A percentile compares a stretch with the other conserved stretches of the same genome.
These are phyloP conservation scores for Cladosporium austrohemisphaericum DNA, from an alignment of 2,329 filamentous ascomycete species.

Conservation along the genomic window DNA sequence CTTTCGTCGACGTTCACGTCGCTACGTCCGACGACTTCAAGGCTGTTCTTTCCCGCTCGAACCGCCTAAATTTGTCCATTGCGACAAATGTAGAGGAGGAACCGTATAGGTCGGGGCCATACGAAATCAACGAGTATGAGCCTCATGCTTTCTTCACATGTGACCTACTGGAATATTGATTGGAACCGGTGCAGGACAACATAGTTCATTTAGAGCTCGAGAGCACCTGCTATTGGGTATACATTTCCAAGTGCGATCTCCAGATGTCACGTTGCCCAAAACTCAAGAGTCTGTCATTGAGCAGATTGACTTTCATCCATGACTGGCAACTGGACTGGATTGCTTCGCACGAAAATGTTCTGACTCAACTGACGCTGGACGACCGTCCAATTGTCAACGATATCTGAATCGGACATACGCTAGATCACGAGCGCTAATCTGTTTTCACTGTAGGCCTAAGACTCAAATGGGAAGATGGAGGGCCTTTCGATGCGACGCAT, in stretches of 20 bases:
- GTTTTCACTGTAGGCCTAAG: too few relatives aligned
- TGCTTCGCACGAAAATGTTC: slow-evolving; percentile 34
- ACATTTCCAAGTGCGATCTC: slow-evolving; percentile 39
- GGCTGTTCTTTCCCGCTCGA: slow-evolving; percentile 18
- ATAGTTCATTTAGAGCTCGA: slow-evolving; percentile 35
- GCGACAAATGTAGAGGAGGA: neutral
- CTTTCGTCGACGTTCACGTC: slow-evolving; percentile 5
- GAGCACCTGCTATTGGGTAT: slow-evolving; percentile 38
- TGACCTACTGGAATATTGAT: slow-evolving; percentile 22
- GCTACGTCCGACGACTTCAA: slow-evolving; percentile 20
- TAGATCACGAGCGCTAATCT: neutral
- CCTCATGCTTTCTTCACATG: slow-evolving; percentile 22
- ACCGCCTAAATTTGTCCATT: neutral
- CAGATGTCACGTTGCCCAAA: slow-evolving; percentile 33
- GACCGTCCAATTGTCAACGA: slow-evolving; percentile 31
- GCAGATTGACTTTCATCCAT: slow-evolving; percentile 42
- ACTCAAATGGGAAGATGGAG: neutral
- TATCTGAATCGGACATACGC: neutral
- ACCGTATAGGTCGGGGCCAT: neutral
- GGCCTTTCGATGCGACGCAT: too few relatives aligned
- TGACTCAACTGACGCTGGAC: slow-evolving; percentile 43
- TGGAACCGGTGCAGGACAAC: slow-evolving; percentile 21
- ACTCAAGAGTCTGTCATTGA: slow-evolving; percentile 39
- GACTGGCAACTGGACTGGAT: slow-evolving; percentile 49
- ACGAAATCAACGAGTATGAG: slow-evolving; percentile 15